Evolutionary conservation across 805 yeast genomes (phyloP), one percentile per base, ranked within the genome.

Genomic region (Ogataea paraovalis): DNA sequence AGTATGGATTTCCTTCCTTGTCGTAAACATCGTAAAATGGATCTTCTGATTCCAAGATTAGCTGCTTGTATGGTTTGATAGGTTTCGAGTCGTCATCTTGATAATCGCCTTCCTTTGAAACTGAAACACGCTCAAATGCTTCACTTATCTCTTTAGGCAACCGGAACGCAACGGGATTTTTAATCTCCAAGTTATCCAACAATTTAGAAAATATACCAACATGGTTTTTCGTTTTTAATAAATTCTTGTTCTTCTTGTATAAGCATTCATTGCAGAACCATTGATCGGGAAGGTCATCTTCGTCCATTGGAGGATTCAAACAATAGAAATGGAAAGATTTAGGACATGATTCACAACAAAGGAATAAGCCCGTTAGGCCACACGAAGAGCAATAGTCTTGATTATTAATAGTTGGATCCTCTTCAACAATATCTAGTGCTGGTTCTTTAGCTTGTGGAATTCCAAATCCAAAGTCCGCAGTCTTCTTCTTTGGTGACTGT

Each of bases 311-410:
- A 2, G 98, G 98, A 58, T 87, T 85, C 50, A 92, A 78, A 64
- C 99, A 92, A 4, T 87, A 74, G 61, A 94, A 89, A 62, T 92
- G 99, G 67, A 92, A 94, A 2, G 96, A 87, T 57, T 76, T 76
- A 0, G 97, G 97, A 66, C 99, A 92, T 2, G 87, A 75, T 57
- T 92, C 99, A 68, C 99, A 92, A 67, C 98, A 94, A 21, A 92
- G 72, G 57, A 92, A 90, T 23, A 87, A 75, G 12, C 99, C 99
- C 0, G 90, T 73, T 23, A 89, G 87, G 2, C 95, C 91, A 69
- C 99, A 92, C 0, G 94, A 75, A n/a, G 87, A 73, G 61, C 99
- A 92, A 64, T 76, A 91, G 64, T 92, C 99, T 51, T 91, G 95
- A 63, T 92, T 94, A 49, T 68, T 53, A 33, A 54, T 47, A 5